A percentile compares a stretch with the other conserved stretches of the same genome.
Conservation (phyloP, 2,329 filamentous ascomycete species). For the Chaetomiaceae sp. region DNA sequence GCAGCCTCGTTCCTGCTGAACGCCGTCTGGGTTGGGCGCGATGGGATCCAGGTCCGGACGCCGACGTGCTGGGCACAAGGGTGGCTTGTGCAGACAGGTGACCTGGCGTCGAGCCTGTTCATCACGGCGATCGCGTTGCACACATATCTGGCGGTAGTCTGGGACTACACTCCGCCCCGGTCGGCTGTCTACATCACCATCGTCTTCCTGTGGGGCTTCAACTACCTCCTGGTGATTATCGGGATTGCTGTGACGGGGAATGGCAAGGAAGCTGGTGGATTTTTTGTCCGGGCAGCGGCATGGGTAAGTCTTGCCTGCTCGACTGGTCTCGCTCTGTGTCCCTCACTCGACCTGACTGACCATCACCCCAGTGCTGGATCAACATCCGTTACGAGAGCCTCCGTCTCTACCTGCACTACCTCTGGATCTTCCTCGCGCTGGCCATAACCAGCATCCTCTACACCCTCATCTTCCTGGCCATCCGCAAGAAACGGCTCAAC, state of each 20-base stretch:
- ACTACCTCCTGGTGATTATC: conserved; percentile 43
- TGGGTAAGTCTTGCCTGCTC: conserved; percentile 37
- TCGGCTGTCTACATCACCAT: conserved; percentile 40
- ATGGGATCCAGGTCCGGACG: conserved; percentile 44
- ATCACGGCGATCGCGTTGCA: conserved; percentile 54
- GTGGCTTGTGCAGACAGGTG: conserved; percentile 54
- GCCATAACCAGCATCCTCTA: conserved; percentile 34
- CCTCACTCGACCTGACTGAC: background rate
- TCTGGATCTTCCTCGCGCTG: conserved; percentile 52
- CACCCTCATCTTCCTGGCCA: conserved; percentile 33
- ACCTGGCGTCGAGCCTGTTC: conserved; percentile 53
- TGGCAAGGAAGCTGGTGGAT: conserved; percentile 26
- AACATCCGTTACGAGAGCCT: conserved; percentile 46
- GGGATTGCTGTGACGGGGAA: conserved; percentile 29
- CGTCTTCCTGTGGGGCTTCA: conserved; percentile 44
- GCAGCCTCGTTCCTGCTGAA: conserved; percentile 51
- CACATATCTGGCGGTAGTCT: conserved; percentile 51
- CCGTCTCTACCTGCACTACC: conserved; percentile 56
- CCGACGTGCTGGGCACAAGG: conserved; percentile 50
- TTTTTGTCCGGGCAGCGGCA: conserved; percentile 50
- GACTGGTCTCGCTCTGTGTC: background rate
- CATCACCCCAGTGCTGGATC: conserved; percentile 53
- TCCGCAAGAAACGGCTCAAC: conserved; percentile 23
- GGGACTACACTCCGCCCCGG: conserved; percentile 43
- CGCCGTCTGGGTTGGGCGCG: conserved; percentile 44